Evolutionary conservation across 768 basidiomycete genomes (phyloP).

Genomic region (Collybia sordida): DNA sequence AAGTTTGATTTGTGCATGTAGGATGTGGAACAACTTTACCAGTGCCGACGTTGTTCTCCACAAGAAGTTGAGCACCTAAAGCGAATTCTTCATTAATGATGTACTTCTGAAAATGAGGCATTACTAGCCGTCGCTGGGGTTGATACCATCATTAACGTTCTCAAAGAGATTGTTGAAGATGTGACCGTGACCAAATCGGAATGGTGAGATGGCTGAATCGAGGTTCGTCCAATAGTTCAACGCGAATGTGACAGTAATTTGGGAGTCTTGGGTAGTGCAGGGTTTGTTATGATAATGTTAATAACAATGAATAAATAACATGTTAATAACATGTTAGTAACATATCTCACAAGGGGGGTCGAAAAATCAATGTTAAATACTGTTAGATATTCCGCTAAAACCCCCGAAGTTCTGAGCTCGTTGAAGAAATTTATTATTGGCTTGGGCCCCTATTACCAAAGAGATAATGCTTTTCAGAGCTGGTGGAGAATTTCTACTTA

Average conservation of each 20-base stretch:
- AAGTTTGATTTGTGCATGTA: neutral
- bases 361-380: neutral
- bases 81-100: no score
- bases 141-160: constrained; percentile 42
- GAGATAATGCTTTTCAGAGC: neutral
- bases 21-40: constrained; percentile 15
- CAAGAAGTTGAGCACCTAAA: constrained; percentile 41
- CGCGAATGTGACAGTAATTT: constrained; percentile 42
- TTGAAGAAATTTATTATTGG: neutral
- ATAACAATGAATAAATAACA: neutral
- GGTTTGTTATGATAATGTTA: neutral
- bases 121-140: constrained; percentile 36
- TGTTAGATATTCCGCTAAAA: constrained; percentile 1
- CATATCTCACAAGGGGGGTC: neutral
- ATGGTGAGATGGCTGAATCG: constrained; percentile 43
- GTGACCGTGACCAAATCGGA: constrained; percentile 46
- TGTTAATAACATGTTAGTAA: neutral
- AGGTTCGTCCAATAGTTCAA: constrained; percentile 41
- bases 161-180: constrained; percentile 46
- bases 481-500: neutral
- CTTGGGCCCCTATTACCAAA: neutral
- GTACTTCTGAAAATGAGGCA: neutral
- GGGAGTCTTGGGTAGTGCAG: constrained; percentile 17
- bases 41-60: constrained; percentile 47
- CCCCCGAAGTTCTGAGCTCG: neutral